Conservation (phyloP, 2,329 filamentous ascomycete genomes). For the Scedosporium boydii region DNA sequence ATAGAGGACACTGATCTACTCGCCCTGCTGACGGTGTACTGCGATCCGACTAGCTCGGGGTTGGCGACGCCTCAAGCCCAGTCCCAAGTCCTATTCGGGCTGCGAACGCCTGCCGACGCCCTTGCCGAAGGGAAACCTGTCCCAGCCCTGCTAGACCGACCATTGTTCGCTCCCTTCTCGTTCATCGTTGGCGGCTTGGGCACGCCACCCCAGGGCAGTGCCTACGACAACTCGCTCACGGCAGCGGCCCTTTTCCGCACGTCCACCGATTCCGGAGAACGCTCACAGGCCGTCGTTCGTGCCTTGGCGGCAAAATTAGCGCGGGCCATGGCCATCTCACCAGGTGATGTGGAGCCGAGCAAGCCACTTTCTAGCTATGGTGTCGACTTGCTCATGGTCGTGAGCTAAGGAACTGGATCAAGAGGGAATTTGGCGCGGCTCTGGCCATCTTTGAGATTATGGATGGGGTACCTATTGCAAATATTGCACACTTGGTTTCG, state of each 20-base stretch:
- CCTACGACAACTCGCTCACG: not conserved
- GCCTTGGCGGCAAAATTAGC: constrained; percentile 20
- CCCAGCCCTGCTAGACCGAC: constrained; percentile 7
- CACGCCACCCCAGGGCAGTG: not conserved
- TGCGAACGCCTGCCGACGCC: constrained; percentile 13
- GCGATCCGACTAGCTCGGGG: not conserved
- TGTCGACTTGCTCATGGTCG: constrained; percentile 26
- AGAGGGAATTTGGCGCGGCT: constrained; percentile 36
- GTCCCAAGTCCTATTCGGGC: constrained; percentile 11
- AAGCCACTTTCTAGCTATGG: not conserved
- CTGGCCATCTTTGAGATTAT: constrained; percentile 44
- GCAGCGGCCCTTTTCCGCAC: constrained; percentile 1
- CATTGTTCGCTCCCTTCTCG: not conserved
- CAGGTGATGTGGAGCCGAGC: not conserved
- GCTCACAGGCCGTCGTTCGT: not conserved
- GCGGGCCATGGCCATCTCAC: constrained; percentile 20
- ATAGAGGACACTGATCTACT: not conserved
- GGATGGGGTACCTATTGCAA: constrained; percentile 29
- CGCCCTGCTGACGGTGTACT: not conserved
- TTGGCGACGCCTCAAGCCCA: not conserved
- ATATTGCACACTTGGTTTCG: too few species aligned
- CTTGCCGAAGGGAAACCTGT: constrained; percentile 7
- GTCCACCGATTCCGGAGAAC: constrained; percentile 8
- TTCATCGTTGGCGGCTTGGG: not conserved
- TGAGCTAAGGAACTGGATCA: constrained; percentile 35